Evolutionary conservation across 2,329 filamentous ascomycete genomes (phyloP).

Genomic region (Xylariaceae sp.): DNA sequence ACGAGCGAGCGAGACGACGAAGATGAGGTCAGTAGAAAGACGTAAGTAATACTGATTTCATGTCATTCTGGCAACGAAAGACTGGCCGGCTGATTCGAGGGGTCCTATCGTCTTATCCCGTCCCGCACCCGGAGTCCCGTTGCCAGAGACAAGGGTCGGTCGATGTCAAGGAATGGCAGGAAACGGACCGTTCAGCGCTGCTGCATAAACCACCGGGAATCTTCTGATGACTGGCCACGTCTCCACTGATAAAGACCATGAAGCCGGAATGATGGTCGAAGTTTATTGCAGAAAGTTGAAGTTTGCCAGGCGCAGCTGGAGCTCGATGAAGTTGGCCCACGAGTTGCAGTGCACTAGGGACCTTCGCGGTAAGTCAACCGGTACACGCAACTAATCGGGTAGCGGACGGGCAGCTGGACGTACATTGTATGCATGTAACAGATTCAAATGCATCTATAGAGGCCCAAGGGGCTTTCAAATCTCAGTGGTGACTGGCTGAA

Average conservation of each 20-base stretch:
- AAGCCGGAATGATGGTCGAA: neutral
- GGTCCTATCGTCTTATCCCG: neutral
- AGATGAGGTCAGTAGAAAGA: neutral
- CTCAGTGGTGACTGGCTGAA: too few species aligned
- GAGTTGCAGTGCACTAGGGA: too few species aligned
- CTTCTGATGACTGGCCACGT: neutral
- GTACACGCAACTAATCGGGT: neutral
- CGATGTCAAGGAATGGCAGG: conserved; percentile 8
- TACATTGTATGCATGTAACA: neutral
- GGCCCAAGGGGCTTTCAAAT: too few species aligned
- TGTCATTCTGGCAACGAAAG: conserved; percentile 20
- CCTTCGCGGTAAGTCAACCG: neutral
- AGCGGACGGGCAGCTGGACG: neutral
- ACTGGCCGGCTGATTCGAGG: conserved; percentile 1
- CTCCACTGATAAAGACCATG: neutral
- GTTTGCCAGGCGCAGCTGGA: neutral
- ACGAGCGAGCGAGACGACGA: neutral
- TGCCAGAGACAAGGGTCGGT: neutral
- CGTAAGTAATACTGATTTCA: conserved; percentile 3
- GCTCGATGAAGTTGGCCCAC: too few species aligned
- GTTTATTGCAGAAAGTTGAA: neutral
- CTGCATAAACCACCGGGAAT: neutral
- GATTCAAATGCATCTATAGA: neutral
- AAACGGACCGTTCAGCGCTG: neutral
- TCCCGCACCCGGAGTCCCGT: neutral